Conservation (phyloP, 2,329 filamentous ascomycete genomes). For the Hypoxylon sp. region DNA sequence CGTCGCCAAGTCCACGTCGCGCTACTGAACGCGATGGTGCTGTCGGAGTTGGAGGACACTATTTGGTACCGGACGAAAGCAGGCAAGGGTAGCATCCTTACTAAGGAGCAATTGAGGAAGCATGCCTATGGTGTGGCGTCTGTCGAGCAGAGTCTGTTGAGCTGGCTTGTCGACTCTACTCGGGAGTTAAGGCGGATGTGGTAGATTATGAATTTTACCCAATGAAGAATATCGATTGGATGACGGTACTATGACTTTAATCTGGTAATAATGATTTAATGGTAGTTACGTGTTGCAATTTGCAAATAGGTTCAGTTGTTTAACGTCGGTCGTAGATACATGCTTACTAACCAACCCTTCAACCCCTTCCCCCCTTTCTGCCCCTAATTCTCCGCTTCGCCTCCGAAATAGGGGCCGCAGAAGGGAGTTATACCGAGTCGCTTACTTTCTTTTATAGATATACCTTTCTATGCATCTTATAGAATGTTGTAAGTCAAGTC, state of each 20-base stretch:
- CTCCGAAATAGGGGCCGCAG: no score
- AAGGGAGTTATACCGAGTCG: no score
- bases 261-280: neutral
- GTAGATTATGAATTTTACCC: conserved; percentile 31
- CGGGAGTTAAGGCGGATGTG: conserved; percentile 42
- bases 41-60: conserved; percentile 45
- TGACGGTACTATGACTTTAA: neutral
- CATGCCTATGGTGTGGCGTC: conserved; percentile 33
- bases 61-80: conserved; percentile 43
- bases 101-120: conserved; percentile 31
- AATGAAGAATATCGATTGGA: neutral
- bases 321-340: no score
- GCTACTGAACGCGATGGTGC: conserved; percentile 43
- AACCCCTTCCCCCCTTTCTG: no score
- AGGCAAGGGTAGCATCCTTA: conserved; percentile 23
- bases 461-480: no score
- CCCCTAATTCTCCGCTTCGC: no score
- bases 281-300: neutral
- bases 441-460: no score
- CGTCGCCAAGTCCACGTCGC: conserved; percentile 40
- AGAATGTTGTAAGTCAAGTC: no score
- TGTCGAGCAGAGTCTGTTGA: conserved; percentile 39
- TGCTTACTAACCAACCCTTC: no score
- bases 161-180: conserved; percentile 36
- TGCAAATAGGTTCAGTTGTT: neutral